phyloP scores from a whole-genome alignment of 306 rosid species.

The Malus fusca region DNA sequence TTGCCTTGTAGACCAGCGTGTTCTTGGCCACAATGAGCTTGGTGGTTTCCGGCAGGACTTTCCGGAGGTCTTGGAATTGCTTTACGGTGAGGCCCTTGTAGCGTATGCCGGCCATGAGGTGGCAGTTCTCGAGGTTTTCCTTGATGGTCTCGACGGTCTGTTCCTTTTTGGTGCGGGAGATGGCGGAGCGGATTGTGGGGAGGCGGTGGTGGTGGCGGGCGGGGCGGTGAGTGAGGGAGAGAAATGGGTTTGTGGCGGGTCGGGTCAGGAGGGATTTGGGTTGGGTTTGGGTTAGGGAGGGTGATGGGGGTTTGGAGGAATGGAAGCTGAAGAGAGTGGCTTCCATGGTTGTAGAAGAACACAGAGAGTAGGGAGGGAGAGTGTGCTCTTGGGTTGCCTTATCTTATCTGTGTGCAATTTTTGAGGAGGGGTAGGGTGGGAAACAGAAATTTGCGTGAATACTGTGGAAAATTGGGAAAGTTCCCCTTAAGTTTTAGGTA shows the following conservation, averaged over 20 bases:
- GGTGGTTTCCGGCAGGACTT: constrained; percentile 57
- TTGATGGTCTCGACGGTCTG: constrained; percentile 64
- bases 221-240: constrained; percentile 16
- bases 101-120: constrained; percentile 70
- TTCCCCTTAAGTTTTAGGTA: not conserved
- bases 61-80: constrained; percentile 81
- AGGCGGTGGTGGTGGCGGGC: constrained; percentile 8
- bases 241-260: constrained; percentile 38
- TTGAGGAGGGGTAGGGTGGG: not conserved
- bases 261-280: constrained; percentile 23
- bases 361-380: not conserved
- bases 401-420: constrained; percentile 15
- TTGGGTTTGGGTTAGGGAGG: constrained; percentile 24
- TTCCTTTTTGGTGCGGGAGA: constrained; percentile 73
- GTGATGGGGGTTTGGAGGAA: constrained; percentile 30
- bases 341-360: constrained; percentile 42
- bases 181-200: constrained; percentile 56
- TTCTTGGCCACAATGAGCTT: constrained; percentile 81
- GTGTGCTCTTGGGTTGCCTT: not conserved
- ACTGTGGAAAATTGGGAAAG: not conserved
- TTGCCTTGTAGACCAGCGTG: constrained; percentile 75
- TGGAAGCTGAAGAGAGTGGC: constrained; percentile 46
- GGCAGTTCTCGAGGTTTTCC: constrained; percentile 62
- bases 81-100: constrained; percentile 88
- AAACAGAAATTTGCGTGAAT: too few species aligned